These are phyloP conservation scores for Arachis monticola DNA, from an alignment of 331 rosid genomes.

Conservation along the genomic window DNA sequence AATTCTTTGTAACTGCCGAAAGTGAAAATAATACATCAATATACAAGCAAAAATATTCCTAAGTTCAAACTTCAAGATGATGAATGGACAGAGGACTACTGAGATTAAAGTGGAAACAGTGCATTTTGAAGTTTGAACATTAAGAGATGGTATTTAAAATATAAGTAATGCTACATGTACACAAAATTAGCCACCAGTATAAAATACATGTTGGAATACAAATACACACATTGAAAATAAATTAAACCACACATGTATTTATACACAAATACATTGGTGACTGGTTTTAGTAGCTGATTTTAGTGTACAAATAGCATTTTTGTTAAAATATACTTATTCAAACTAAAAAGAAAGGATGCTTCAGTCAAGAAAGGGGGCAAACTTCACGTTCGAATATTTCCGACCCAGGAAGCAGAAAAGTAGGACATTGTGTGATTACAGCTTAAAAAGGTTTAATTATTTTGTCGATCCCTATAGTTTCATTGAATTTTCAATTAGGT, in stretches of 20 bases:
- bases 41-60: not conserved
- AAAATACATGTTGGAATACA: no score
- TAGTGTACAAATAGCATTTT: no score
- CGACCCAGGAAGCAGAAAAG: not conserved
- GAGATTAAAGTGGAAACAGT: not conserved
- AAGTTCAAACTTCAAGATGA: not conserved
- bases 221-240: no score
- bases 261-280: no score
- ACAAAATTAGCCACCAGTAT: no score
- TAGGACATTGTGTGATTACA: not conserved
- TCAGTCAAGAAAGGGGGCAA: conserved; percentile 11
- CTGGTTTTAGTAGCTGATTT: no score
- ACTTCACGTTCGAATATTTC: conserved; percentile 4
- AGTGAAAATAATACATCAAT: not conserved
- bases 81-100: not conserved
- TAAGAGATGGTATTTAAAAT: not conserved
- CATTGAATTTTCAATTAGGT: no score
- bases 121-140: not conserved
- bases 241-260: no score
- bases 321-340: not conserved
- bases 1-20: not conserved
- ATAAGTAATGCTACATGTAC: no score
- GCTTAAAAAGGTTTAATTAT: no score
- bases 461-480: not conserved
- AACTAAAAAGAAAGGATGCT: not conserved